Evolutionary conservation across 345 rosid genomes (phyloP), one percentile per base, ranked within the genome.

Genomic region (Aquilaria yunnanensis): DNA sequence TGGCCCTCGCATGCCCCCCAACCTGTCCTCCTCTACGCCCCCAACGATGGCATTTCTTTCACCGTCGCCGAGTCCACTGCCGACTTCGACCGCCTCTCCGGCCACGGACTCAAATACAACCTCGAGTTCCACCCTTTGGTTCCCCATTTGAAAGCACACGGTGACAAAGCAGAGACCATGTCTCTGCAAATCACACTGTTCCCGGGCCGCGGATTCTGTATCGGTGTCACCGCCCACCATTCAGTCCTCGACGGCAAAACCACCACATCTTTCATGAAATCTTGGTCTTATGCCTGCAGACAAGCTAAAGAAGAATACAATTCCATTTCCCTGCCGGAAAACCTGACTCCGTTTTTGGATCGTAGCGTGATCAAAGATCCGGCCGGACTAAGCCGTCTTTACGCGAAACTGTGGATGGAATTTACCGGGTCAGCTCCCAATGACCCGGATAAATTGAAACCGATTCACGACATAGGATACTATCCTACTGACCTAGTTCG

Each of bases 201-300:
- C 58, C 76, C 76, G 0, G 54, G 68, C 37, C 67, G 60, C 50
- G 81, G 81, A 0, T 74, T 77, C 23, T 55, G 59, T 56, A 52
- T 77, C 14, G 78, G 78, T 34, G 4, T 71, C 6, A 34, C 65
- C 2, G 65, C 69, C 37, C 81, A 78, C 66, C 78, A 78, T 14
- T 71, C 74, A 16, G 64, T 74, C 51, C 52, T 65, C 8, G 81
- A 78, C 12, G 81, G 78, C 0, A 57, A 70, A 54, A 64, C 67
- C 2, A 47, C 68, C 13, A 55, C 73, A 34, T 61, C 67, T 73
- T 77, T 74, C 61, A 60, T 73, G 43, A 77, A 67, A 45, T 65
- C 81, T 30, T 74, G 81, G 81, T 73, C 78, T 54, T 63, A 67
- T 3, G 57, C 60, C 11, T 73, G 73, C 51, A 53, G 55, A 58